Base-by-base conservation (phyloP, 805 yeast genomes). In the Osmozyma mogii region DNA sequence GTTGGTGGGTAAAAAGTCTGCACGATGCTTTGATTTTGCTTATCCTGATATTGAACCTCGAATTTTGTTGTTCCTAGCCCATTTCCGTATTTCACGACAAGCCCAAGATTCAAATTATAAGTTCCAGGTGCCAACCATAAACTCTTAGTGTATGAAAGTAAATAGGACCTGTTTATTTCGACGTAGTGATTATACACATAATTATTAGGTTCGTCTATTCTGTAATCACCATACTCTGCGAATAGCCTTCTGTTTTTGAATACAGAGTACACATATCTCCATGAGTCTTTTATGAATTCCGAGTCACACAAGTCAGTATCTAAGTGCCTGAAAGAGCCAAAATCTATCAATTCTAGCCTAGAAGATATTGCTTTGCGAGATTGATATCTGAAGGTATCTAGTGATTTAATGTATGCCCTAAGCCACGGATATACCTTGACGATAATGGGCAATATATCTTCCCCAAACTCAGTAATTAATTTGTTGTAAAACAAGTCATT, bases 41-140 rank as follows among this genome's bases (percentile, higher is more conserved):
- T 46, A 15, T 50, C 45, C 18, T 50, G 35, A 32, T 57, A 57
- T 12, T 47, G 43, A 6, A 75, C 55, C 39, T 64, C 70, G 39
- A 75, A 75, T 40, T 65, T 64, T 11, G 76, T 70, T 10, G 79
- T 73, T 2, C 79, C 80, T 16, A 76, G 48, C 0, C 82, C 82
- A 30, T 60, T 54, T 1, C 71, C 72, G 35, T 68, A 65, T 29
- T 70, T 68, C n/a, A 72, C 53, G 5, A 71, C 68, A 15, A 72
- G 44, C 0, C 75, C 78, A 29, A 71, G 61, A 25, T 71, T 63
- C 17, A 72, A 45, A 37, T 71, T 71, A 44, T 72, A 72, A 9
- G 47, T 44, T 3, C 74, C 78, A 1, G 71, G 68, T 1, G 71
- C 50, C 13, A 72, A 44, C 59, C 69, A 62, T 5, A 71, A 44